Evolutionary conservation across 305 asterid species (phyloP), one percentile per base, ranked within the genome.

Genomic region (Fraxinus paxiana): DNA sequence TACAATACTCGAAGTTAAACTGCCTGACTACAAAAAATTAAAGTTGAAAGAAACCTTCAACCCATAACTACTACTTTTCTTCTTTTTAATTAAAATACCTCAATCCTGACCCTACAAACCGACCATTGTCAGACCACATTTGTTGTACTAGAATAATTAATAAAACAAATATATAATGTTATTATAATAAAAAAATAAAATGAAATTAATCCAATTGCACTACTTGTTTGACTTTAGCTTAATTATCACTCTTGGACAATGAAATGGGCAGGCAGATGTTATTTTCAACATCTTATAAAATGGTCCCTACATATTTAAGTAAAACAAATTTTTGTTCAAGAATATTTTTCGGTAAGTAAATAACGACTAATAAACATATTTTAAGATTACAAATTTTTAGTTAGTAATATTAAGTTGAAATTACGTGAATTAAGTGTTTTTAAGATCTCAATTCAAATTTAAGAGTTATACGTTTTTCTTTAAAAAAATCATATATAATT

Each of bases 51-150:
- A 48, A 73, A 3, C 72, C 72, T n/a, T 73, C 51, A 12, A 10
- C 51, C n/a, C n/a, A 10, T 41, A 30, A 8, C 34, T 59, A n/a
- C 71, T 30, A 77, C 22, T 20, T 35, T 46, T 37, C 56, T 10
- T 54, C 24, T 70, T 75, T 41, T 41, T 33, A 10, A 10, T 41
- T n/a, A n/a, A n/a, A n/a, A n/a, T n/a, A 41, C 88, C 67, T 70
- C 20, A 24, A 9, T 80, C 61, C 59, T 6, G 78, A 17, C 84
- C 89, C 90, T 76, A 85, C 87, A 70, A 51, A 89, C 90, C 89
- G 86, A 74, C 92, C 82, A 74, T 38, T 59, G 22, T 2, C 78
- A 31, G 38, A 33, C 56, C 18, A 72, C 22, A 30, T 12, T 79
- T 67, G 31, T 26, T 2, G 33, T 33, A 9, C 20, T 71, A 34